Evolutionary conservation across 352 stramenopile genomes (phyloP).

Genomic region (Phytophthora fragariae): DNA sequence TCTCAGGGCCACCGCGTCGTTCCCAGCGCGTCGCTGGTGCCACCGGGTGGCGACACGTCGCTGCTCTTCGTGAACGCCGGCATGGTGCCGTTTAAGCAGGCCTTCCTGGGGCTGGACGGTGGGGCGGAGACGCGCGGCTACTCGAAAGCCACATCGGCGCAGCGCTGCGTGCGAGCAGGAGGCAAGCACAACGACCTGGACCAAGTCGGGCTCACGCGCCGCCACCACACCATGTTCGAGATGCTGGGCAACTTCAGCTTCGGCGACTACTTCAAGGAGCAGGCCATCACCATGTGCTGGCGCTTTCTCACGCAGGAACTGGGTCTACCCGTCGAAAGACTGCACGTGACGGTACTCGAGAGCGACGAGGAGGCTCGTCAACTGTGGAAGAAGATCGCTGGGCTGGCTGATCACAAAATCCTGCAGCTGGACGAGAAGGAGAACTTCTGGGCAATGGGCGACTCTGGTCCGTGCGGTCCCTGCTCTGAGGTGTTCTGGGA

Average conservation of each 20-base stretch:
- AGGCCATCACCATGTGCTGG: slow-evolving; percentile 96
- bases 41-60: slow-evolving; percentile 91
- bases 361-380: slow-evolving; percentile 68
- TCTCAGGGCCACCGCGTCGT: slow-evolving; percentile 64
- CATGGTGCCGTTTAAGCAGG: slow-evolving; percentile 97
- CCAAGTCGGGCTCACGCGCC: slow-evolving; percentile 96
- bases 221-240: slow-evolving; percentile 99
- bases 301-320: slow-evolving; percentile 94
- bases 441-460: slow-evolving; percentile 98
- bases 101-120: slow-evolving; percentile 72
- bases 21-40: slow-evolving; percentile 73
- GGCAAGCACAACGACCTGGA: slow-evolving; percentile 99
- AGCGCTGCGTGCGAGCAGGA: slow-evolving; percentile 97
- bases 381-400: slow-evolving; percentile 66
- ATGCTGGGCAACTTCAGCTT: slow-evolving; percentile 99
- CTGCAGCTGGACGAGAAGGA: slow-evolving; percentile 86
- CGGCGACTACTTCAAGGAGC: slow-evolving; percentile 98
- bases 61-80: slow-evolving; percentile 98
- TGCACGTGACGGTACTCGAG: slow-evolving; percentile 77
- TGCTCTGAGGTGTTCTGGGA: slow-evolving; percentile 97
- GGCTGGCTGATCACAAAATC: slow-evolving; percentile 62
- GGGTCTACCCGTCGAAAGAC: slow-evolving; percentile 52
- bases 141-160: slow-evolving; percentile 92
- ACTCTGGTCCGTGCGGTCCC: slow-evolving; percentile 93
- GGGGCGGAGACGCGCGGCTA: slow-evolving; percentile 84